A percentile compares a stretch with the other conserved stretches of the same genome.
Evolutionary conservation across 2,329 filamentous ascomycete species (phyloP).

Genomic region (Thelonectria discophora): DNA sequence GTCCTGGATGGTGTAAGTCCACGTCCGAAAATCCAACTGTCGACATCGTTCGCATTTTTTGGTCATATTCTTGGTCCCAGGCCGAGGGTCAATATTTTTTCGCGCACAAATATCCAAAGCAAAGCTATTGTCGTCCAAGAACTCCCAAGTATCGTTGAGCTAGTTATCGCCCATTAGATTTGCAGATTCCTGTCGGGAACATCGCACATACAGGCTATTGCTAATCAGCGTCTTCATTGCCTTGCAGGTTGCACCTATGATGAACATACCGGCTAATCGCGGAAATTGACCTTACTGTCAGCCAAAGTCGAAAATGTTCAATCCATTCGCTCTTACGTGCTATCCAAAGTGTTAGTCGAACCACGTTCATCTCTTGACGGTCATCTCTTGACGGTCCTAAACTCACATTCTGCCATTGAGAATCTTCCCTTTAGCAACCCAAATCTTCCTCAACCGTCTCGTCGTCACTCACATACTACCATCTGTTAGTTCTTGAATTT

Average conservation of each 20-base stretch:
- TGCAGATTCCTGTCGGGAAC: too few species aligned
- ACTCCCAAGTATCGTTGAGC: slow-evolving; percentile 24
- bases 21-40: background rate
- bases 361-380: background rate
- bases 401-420: slow-evolving; percentile 3
- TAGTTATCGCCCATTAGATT: slow-evolving; percentile 19
- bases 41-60: slow-evolving; percentile 10
- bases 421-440: background rate
- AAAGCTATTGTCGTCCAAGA: slow-evolving; percentile 18
- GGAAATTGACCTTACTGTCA: background rate
- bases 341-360: background rate
- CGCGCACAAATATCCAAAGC: background rate
- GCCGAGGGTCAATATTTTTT: too few species aligned
- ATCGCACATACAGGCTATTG: background rate
- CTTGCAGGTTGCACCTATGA: background rate
- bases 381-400: background rate
- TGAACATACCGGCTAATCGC: background rate
- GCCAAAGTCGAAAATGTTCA: background rate
- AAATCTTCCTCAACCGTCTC: background rate
- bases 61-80: background rate
- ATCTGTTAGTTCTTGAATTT: background rate
- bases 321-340: background rate
- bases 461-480: slow-evolving; percentile 6
- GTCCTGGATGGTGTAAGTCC: background rate
- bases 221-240: background rate